Evolutionary conservation across 352 stramenopile genomes (phyloP), one percentile per base, ranked within the genome.

Genomic region (Globisporangium splendens): DNA sequence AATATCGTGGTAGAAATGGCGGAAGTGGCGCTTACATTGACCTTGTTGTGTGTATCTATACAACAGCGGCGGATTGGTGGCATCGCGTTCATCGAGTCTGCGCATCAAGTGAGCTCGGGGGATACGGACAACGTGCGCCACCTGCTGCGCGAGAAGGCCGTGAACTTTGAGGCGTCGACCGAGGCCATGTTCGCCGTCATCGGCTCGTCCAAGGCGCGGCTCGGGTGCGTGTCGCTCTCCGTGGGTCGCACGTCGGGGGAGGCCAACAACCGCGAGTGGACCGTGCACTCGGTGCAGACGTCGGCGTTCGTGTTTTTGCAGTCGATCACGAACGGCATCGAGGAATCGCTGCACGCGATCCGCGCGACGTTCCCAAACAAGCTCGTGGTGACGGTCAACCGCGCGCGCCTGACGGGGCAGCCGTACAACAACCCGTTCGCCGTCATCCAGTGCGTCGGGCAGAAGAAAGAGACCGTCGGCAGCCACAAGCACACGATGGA

Each of bases 401-500:
- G 86, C 39, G 85, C 86, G 2, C 74, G 85, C 5, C 59, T 95
- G 1, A 95, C 84, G 6, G 86, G 84, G 0, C 84, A 94, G 58
- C 84, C 86, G 0, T 94, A 94, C 71, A 93, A 94, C 63, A 95
- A 94, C 51, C 86, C 86, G 46, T 94, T 89, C 48, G 83, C 85
- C 1, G 71, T 93, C 11, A 69, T 94, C 31, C 68, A 84, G 31
- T 95, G 86, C 18, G 81, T 89, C 0, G 79, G 84, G 0, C 86
- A 95, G 64, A 94, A 94, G 71, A 94, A 92, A 33, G 86, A 94
- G 59, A 95, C 86, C 0, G 81, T 91, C 13, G 84, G 84, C 24
- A 94, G 83, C 54, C 83, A 95, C 65, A 90, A 90, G 47, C 86
- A 94, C 61, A 95, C 84, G 43, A 95, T 95, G 86, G 85, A 95